Evolutionary conservation across 2,329 filamentous ascomycete genomes (phyloP).

Genomic region (Colletotrichum orchidophilum): DNA sequence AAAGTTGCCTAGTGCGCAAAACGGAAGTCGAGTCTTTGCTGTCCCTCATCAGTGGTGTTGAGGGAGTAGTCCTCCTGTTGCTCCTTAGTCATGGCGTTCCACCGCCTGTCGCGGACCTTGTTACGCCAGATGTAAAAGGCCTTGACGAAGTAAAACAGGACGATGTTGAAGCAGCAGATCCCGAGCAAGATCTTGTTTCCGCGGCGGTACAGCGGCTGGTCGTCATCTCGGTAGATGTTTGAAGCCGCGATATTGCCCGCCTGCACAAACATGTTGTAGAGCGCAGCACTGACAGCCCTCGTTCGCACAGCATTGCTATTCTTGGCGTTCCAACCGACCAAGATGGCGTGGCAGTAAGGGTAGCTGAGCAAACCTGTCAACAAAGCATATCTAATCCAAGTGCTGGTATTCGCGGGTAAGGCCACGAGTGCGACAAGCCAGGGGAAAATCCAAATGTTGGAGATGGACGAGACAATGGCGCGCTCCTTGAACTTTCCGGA

Average conservation of each 20-base stretch:
- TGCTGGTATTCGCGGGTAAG: constrained; percentile 45
- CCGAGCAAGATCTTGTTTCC: constrained; percentile 61
- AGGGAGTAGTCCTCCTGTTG: constrained; percentile 58
- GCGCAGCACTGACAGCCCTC: constrained; percentile 55
- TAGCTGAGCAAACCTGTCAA: constrained; percentile 53
- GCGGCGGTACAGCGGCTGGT: constrained; percentile 60
- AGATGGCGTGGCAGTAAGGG: constrained; percentile 59
- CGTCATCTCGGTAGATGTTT: constrained; percentile 65
- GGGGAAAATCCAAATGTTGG: constrained; percentile 61
- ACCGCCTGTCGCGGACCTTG: constrained; percentile 51
- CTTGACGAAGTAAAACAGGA: constrained; percentile 55
- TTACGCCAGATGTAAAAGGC: constrained; percentile 59
- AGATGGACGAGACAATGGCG: constrained; percentile 53
- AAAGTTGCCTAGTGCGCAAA: constrained; percentile 53
- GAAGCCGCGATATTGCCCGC: constrained; percentile 52
- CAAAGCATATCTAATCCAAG: constrained; percentile 54
- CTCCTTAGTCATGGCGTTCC: constrained; percentile 54
- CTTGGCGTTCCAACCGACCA: constrained; percentile 57
- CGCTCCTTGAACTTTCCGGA: constrained; percentile 55
- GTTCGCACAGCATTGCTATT: constrained; percentile 60
- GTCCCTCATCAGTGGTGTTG: constrained; percentile 61
- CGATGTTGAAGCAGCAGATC: constrained; percentile 57
- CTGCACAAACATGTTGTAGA: constrained; percentile 60
- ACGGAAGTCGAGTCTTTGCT: constrained; percentile 64
- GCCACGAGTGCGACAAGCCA: constrained; percentile 55